Percentiles rank a stretch among this genome's conserved stretches.
These are phyloP conservation scores for Fusarium incarnatum DNA, from an alignment of 2,329 filamentous ascomycete species.

Conservation along the genomic window DNA sequence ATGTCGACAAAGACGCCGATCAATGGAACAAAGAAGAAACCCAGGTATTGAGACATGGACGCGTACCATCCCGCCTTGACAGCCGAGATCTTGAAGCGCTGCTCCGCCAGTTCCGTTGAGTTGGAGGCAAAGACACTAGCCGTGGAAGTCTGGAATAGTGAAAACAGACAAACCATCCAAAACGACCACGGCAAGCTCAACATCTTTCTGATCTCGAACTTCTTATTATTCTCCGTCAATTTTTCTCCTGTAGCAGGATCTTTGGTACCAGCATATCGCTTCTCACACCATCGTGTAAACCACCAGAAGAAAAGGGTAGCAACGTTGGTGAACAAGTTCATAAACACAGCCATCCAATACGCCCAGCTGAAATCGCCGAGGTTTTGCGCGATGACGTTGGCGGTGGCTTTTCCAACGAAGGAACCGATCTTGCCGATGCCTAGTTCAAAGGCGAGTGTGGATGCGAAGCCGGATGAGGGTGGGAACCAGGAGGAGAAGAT, in stretches of 20 bases:
- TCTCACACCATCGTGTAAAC: constrained; percentile 64
- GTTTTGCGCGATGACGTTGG: constrained; percentile 68
- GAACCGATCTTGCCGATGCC: constrained; percentile 70
- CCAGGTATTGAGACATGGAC: constrained; percentile 64
- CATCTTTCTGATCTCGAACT: constrained; percentile 67
- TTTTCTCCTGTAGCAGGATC: constrained; percentile 69
- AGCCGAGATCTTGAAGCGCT: constrained; percentile 66
- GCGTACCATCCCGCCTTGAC: constrained; percentile 72
- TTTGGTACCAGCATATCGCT: constrained; percentile 57
- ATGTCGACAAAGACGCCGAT: constrained; percentile 68
- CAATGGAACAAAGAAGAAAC: constrained; percentile 69
- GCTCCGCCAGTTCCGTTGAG: constrained; percentile 70
- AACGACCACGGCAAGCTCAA: constrained; percentile 69
- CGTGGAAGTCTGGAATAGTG: constrained; percentile 68
- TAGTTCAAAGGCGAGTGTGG: constrained; percentile 69
- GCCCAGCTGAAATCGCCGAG: constrained; percentile 71
- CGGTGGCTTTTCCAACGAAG: constrained; percentile 70
- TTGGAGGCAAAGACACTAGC: constrained; percentile 67
- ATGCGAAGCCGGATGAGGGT: constrained; percentile 70
- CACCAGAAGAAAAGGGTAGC: constrained; percentile 65
- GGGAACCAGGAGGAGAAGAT: constrained; percentile 74
- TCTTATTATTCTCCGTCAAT: constrained; percentile 69
- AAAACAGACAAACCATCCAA: constrained; percentile 66
- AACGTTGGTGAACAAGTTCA: constrained; percentile 72
- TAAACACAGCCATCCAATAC: constrained; percentile 71